A percentile compares a stretch with the other conserved stretches of the same genome.
Conservation (phyloP, 768 basidiomycete species). For the Sutorius australiensis region DNA sequence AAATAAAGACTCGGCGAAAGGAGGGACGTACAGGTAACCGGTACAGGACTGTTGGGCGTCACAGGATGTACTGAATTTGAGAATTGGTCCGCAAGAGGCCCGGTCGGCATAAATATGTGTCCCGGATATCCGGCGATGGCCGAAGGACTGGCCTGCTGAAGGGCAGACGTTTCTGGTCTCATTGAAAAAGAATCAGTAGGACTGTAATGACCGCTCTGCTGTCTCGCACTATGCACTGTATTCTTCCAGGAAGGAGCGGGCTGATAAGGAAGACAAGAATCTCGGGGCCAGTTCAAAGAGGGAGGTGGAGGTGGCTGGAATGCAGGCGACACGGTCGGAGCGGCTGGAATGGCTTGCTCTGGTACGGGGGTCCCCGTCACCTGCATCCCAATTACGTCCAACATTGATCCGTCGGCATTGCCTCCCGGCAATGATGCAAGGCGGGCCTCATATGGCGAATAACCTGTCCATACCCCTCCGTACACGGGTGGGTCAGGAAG, state of each 20-base stretch:
- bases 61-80: background rate
- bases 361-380: background rate
- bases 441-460: background rate
- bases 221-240: constrained; percentile 2
- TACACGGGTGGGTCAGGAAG: background rate
- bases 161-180: background rate
- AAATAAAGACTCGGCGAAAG: background rate
- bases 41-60: background rate
- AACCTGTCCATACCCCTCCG: background rate
- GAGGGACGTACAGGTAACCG: constrained; percentile 10
- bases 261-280: background rate
- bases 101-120: background rate
- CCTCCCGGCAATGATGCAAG: background rate
- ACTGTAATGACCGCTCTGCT: background rate
- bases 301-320: background rate
- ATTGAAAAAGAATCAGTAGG: background rate
- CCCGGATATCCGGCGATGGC: background rate
- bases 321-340: background rate
- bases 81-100: background rate
- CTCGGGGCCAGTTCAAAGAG: background rate
- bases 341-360: constrained; percentile 1
- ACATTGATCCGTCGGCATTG: background rate
- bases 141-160: background rate
- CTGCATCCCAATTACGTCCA: background rate
- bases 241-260: background rate